Evolutionary conservation across 1,284 basidiomycete genomes (phyloP), one percentile per base, ranked within the genome.

Genomic region (Ceratorhiza oryzae-sativae): DNA sequence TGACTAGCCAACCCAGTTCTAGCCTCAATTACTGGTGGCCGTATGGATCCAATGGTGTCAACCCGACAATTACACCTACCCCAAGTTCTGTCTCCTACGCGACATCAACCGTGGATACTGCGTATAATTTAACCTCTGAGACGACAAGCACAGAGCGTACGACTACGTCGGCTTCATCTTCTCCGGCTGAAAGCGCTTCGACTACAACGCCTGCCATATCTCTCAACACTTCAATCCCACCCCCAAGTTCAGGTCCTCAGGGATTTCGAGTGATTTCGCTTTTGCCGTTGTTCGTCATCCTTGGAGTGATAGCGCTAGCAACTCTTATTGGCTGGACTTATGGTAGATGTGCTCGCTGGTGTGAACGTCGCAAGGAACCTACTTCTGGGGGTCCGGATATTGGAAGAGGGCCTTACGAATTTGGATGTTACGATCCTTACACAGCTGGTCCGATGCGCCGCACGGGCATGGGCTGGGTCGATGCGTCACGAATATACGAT

Each of bases 11-110:
- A 30, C 27, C 53, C n/a, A 68, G 48, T 13, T 39, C 65, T n/a
- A 68, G 65, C 18, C 53, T 68, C 53, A 46, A 68, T 41, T 68
- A 68, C 20, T 68, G 65, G 65, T 68, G 65, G 65, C 65, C 65
- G 9, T 68, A 68, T 46, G 65, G 65, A 25, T 42, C 62, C 13
- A 68, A 68, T 46, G 65, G 65, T 45, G 65, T 56, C 41, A 58
- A 68, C 27, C 65, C 65, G 13, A 68, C 65, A 18, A 8, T 34
- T 9, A 46, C 65, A 25, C 32, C 45, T 10, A 30, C 27, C 3
- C 45, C 30, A 20, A 20, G 27, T 13, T 36, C 45, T 3, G 41
- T 5, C 6, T 15, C 25, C 6, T 4, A 30, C 27, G 30, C 25
- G 27, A 34, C 23, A 20, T 13, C 9, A 10, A 9, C 4, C 25